phyloP scores from a whole-genome alignment of 1,284 basidiomycete species.

The Vanrija humicola region DNA sequence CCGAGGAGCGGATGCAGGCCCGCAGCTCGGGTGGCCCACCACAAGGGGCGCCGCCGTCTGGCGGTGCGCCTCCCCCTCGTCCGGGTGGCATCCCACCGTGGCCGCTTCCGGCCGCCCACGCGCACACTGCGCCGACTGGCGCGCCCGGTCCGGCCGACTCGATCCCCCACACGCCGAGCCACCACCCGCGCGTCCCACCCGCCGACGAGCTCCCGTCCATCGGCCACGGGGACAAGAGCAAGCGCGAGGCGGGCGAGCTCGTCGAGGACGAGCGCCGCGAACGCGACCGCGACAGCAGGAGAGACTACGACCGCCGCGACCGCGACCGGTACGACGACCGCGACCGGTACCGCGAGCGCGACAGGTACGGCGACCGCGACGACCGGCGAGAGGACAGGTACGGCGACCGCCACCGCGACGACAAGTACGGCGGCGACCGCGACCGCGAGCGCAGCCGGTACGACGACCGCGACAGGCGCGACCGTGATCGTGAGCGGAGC shows the following conservation, averaged over 20 bases:
- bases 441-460: constrained; percentile 16
- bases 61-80: constrained; percentile 3
- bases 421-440: constrained; percentile 8
- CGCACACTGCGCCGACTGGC: constrained; percentile 45
- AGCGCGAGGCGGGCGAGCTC: constrained; percentile 47
- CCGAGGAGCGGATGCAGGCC: constrained; percentile 66
- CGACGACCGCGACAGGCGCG: constrained; percentile 25
- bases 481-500: constrained; percentile 3
- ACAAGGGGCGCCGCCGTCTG: not conserved
- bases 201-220: constrained; percentile 19
- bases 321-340: constrained; percentile 13
- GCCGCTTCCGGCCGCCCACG: constrained; percentile 29
- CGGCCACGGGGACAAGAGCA: constrained; percentile 43
- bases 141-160: constrained; percentile 12
- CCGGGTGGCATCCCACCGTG: constrained; percentile 10
- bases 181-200: constrained; percentile 13
- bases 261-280: constrained; percentile 51
- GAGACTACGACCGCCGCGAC: constrained; percentile 8
- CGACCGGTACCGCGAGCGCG: constrained; percentile 8
- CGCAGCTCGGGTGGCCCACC: constrained; percentile 53
- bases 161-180: constrained; percentile 4
- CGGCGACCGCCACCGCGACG: constrained; percentile 8
- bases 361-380: constrained; percentile 17
- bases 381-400: constrained; percentile 12
- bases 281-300: constrained; percentile 48